Base-by-base conservation (phyloP, 2,329 filamentous ascomycete genomes). In the Epichloe baconii region DNA sequence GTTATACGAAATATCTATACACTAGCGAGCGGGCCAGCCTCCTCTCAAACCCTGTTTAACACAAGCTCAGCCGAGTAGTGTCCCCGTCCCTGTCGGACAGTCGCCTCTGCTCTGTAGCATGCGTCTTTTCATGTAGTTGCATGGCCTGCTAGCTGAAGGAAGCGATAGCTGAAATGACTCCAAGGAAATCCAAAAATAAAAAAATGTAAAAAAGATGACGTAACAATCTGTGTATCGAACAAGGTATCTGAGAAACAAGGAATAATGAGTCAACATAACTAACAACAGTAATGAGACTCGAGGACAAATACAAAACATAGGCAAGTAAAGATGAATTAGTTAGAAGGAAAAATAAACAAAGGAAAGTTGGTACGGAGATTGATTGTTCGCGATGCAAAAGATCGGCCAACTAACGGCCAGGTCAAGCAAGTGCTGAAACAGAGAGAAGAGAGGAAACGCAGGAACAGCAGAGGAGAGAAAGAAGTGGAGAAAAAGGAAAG, bases 221-320 rank as follows among this genome's bases (percentile, higher is more conserved):
- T 44, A 49, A 35, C 54, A 56, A 54, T 68, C 62, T 67, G 66
- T 75, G 74, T 75, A 75, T 78, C 70, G 74, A 77, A 78, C 75
- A 78, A 78, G 75, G 76, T 78, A 78, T 78, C 72, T 73, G 72
- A 68, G 63, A 67, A 60, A 31, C 43, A 55, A 51, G 60, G 56
- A 54, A 53, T 49, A 56, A 54, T 53, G 14, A 23, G 36, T 19
- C 50, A 49, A 61, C 52, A 58, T 49, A 53, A 49, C 44, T 57
- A 58, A 55, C 42, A 59, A 57, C 52, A 56, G 58, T 51, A 54
- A 53, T 17, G 43, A 58, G 52, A 56, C 54, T 58, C 31, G 47
- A 56, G 58, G 53, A 61, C 55, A 57, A 61, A 56, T 49, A 56
- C 51, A 56, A 62, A 41, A 44, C 38, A 17, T 17, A 40, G 21